phyloP scores from a whole-genome alignment of 352 stramenopile genomes.

The Pythium utonaiense region DNA sequence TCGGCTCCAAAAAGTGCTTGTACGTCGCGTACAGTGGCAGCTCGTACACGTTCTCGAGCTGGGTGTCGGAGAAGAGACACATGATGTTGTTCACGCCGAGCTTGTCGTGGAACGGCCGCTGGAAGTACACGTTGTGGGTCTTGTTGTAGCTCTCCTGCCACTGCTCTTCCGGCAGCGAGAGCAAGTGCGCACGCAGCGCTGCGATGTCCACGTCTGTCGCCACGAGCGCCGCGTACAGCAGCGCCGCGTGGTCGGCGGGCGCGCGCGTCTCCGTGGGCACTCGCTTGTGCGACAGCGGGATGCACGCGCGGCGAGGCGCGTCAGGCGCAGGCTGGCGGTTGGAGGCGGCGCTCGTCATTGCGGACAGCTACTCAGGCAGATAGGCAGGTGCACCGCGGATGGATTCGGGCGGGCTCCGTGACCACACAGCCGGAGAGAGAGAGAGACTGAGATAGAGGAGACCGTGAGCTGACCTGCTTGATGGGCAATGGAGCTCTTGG shows the following conservation, averaged over 20 bases:
- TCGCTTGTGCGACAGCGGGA: slow-evolving; percentile 51
- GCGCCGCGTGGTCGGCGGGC: slow-evolving; percentile 30
- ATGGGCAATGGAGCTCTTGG: neutral
- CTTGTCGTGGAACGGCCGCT: slow-evolving; percentile 90
- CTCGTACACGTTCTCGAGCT: slow-evolving; percentile 89
- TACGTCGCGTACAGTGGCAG: slow-evolving; percentile 86
- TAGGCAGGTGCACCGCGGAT: no score
- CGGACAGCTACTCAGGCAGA: neutral
- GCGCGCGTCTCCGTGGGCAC: slow-evolving; percentile 49
- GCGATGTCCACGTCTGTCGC: slow-evolving; percentile 35
- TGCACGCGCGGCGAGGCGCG: slow-evolving; percentile 31
- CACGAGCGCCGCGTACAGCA: slow-evolving; percentile 43
- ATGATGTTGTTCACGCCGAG: slow-evolving; percentile 96
- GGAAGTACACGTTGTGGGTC: slow-evolving; percentile 83
- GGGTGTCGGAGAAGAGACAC: slow-evolving; percentile 96
- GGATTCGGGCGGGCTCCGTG: no score
- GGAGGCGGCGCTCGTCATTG: neutral
- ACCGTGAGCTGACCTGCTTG: neutral
- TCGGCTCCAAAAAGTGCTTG: slow-evolving; percentile 41
- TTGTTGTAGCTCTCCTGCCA: slow-evolving; percentile 50
- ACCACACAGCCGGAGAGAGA: no score
- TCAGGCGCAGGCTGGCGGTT: slow-evolving; percentile 37
- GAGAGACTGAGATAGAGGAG: neutral
- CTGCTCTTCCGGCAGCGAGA: slow-evolving; percentile 30
- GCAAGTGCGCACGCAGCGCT: slow-evolving; percentile 32